Evolutionary conservation across 352 stramenopile genomes (phyloP), one percentile per base, ranked within the genome.

Genomic region (Albugo laibachii): DNA sequence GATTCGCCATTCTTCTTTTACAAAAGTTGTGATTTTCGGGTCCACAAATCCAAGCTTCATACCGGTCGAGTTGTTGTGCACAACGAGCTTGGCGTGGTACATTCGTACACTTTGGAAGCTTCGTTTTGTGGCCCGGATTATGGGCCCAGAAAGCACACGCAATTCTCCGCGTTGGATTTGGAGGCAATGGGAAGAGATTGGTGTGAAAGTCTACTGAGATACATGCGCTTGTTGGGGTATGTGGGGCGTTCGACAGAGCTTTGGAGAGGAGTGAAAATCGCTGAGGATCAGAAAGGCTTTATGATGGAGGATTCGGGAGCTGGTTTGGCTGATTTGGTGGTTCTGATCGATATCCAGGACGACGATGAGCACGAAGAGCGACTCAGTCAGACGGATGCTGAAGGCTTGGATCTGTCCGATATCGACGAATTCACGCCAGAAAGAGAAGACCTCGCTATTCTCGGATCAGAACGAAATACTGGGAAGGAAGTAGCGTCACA

Each of bases 11-110:
- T 72, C 20, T 91, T 91, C 35, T 79, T 68, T 6, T 93, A 94
- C 49, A 56, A 63, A 2, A 82, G 69, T 43, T 96, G 87, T 59
- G 80, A 81, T 42, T 96, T 95, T 48, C 80, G 70, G 16, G 76
- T 96, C 0, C 73, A 89, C 49, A 92, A 92, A 55, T 84, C 77
- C 16, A 91, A 95, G 42, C 55, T 88, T 34, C 80, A 73, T 12
- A 95, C 85, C 1, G 86, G 80, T 11, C 69, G 87, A 36, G 87
- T 96, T 0, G 86, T 95, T 1, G 78, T 95, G 20, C 66, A 83
- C 57, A 68, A 87, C 41, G 84, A 94, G 42, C 58, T 93, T 0
- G 72, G 77, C 2, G 67, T 95, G 13, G 65, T 68, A 42, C 82
- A 85, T 58, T 84, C 63, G 55, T 95, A 86, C 61, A 95, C 82